These are phyloP conservation scores for Melampsora larici-populina DNA, from an alignment of 1,284 basidiomycete species.

Conservation along the genomic window DNA sequence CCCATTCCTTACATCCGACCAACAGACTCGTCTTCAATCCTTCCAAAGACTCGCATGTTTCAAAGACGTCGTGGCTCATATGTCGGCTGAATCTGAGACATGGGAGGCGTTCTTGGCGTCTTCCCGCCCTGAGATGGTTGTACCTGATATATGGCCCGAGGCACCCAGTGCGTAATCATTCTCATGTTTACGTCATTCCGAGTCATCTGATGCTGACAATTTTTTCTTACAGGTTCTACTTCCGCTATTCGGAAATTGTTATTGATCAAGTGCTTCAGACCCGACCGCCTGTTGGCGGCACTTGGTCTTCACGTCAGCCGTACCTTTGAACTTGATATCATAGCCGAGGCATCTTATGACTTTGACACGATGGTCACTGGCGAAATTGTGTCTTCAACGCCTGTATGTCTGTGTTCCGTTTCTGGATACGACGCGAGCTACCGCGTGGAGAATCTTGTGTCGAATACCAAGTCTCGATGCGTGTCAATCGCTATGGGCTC, in stretches of 20 bases:
- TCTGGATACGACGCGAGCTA: conserved; percentile 96
- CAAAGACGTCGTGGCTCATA: conserved; percentile 69
- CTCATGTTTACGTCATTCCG: conserved; percentile 4
- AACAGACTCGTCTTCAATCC: conserved; percentile 60
- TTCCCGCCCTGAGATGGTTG: conserved; percentile 65
- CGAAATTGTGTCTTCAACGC: conserved; percentile 74
- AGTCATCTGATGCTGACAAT: conserved; percentile 33
- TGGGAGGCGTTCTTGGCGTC: conserved; percentile 76
- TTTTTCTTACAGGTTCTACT: conserved; percentile 61
- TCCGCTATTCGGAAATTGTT: conserved; percentile 71
- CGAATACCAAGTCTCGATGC: conserved; percentile 65
- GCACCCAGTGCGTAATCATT: conserved; percentile 49
- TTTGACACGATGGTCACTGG: conserved; percentile 71
- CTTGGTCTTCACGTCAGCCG: conserved; percentile 69
- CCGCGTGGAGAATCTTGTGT: conserved; percentile 81
- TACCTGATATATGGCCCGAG: conserved; percentile 67
- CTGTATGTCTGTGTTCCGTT: conserved; percentile 84
- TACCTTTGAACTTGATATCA: conserved; percentile 76
- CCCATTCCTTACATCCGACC: conserved; percentile 58
- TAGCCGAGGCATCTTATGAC: conserved; percentile 67
- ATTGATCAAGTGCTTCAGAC: conserved; percentile 81
- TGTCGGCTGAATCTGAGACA: conserved; percentile 64
- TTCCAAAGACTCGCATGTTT: conserved; percentile 61
- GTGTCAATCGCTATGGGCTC: conserved; percentile 95
- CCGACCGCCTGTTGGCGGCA: conserved; percentile 79